phyloP scores from a whole-genome alignment of 2,329 filamentous ascomycete species.

The Trichoderma aggressivum region DNA sequence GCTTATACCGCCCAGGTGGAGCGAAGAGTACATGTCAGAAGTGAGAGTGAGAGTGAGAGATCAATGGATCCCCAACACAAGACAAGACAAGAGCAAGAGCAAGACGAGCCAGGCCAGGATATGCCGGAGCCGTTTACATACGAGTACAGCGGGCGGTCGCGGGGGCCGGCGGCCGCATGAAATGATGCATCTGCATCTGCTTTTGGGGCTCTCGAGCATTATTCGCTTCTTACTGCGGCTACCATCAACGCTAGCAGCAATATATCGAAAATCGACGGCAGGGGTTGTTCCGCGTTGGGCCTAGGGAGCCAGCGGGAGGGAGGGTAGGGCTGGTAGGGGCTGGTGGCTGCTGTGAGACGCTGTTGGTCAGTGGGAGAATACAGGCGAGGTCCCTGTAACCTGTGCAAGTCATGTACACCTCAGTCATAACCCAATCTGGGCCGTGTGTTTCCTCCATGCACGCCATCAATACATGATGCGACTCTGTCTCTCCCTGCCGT shows the following conservation, averaged over 20 bases:
- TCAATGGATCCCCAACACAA: not conserved
- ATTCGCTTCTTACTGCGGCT: not conserved
- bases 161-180: not conserved
- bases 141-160: not conserved
- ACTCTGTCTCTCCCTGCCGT: not conserved
- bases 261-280: not conserved
- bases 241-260: not conserved
- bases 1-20: not conserved
- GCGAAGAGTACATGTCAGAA: not conserved
- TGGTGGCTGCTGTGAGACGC: not conserved
- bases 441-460: not conserved
- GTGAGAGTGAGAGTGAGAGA: not conserved
- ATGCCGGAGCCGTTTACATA: not conserved
- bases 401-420: no score
- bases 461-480: not conserved
- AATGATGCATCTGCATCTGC: not conserved
- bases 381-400: not conserved
- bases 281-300: not conserved
- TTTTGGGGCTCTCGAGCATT: not conserved
- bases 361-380: not conserved
- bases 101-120: no score
- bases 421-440: slow-evolving; percentile 1
- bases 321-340: not conserved
- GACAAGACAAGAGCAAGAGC: not conserved
- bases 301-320: not conserved